Conservation (phyloP, 2,329 filamentous ascomycete genomes). For the Sarocladium strictum region DNA sequence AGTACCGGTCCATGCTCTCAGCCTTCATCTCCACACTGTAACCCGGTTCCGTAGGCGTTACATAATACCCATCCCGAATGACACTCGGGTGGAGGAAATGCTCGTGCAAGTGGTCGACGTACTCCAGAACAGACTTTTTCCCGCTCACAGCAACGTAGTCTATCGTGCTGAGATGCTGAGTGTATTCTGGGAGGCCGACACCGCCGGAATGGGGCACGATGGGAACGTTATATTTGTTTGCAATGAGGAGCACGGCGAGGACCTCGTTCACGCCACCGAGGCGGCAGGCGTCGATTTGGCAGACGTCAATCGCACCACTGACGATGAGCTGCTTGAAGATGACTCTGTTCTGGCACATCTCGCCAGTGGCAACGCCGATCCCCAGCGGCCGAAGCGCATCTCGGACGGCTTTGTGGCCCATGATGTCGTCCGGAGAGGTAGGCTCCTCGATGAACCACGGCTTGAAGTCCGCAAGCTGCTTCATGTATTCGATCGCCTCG, state of each 20-base stretch:
- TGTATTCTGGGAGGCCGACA: slow-evolving; percentile 88
- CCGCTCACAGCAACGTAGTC: slow-evolving; percentile 59
- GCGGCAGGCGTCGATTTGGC: slow-evolving; percentile 85
- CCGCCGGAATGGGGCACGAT: slow-evolving; percentile 87
- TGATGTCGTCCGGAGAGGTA: slow-evolving; percentile 81
- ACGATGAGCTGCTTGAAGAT: slow-evolving; percentile 89
- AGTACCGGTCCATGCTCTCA: slow-evolving; percentile 75
- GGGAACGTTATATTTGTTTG: slow-evolving; percentile 70
- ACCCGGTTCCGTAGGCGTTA: slow-evolving; percentile 74
- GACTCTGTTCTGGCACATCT: slow-evolving; percentile 94
- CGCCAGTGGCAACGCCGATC: slow-evolving; percentile 83
- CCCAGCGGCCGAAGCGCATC: slow-evolving; percentile 68
- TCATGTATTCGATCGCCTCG: slow-evolving; percentile 84
- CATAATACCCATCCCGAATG: slow-evolving; percentile 81
- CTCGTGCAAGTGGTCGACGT: slow-evolving; percentile 89
- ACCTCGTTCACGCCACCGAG: slow-evolving; percentile 89
- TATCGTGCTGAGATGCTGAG: slow-evolving; percentile 61
- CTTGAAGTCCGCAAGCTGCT: slow-evolving; percentile 72
- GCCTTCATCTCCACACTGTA: slow-evolving; percentile 94
- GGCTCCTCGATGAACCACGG: slow-evolving; percentile 96
- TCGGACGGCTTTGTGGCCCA: slow-evolving; percentile 79
- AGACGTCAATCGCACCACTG: slow-evolving; percentile 75
- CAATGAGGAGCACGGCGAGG: slow-evolving; percentile 81
- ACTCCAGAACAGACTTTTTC: slow-evolving; percentile 78
- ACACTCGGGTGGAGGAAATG: slow-evolving; percentile 79